phyloP scores from a whole-genome alignment of 345 rosid species.

The Anastatica hierochuntica region DNA sequence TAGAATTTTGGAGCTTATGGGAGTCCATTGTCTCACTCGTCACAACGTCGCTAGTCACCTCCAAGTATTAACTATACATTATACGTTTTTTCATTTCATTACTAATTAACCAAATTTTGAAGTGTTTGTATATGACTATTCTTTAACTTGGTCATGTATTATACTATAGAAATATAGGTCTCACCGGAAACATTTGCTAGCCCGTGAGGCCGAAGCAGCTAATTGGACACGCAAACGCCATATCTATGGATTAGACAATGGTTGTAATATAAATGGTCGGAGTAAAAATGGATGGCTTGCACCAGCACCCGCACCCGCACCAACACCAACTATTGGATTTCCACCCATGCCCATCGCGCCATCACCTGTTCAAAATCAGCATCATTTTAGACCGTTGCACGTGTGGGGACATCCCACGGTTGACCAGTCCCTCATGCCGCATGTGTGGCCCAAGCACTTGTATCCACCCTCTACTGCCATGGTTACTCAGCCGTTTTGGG shows the following conservation, averaged over 20 bases:
- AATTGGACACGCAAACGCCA: constrained; percentile 66
- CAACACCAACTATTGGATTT: constrained; percentile 56
- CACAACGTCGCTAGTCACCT: constrained; percentile 97
- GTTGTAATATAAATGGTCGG: too few relatives aligned
- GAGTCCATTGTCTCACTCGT: constrained; percentile 87
- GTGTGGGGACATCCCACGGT: constrained; percentile 94
- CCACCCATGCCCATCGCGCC: constrained; percentile 26
- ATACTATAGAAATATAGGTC: constrained; percentile 65
- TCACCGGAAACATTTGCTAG: constrained; percentile 72
- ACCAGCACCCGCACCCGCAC: too few relatives aligned
- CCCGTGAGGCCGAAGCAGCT: constrained; percentile 82
- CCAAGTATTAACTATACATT: constrained; percentile 35
- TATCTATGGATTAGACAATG: constrained; percentile 29
- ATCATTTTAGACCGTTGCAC: constrained; percentile 71
- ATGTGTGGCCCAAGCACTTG: constrained; percentile 56
- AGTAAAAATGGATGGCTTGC: too few relatives aligned
- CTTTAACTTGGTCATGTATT: too few relatives aligned
- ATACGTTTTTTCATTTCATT: too few relatives aligned
- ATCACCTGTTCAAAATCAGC: constrained; percentile 8
- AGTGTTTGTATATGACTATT: too few relatives aligned
- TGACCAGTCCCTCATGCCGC: constrained; percentile 18
- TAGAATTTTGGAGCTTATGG: constrained; percentile 84
- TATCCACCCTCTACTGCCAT: constrained; percentile 25
- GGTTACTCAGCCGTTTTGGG: constrained; percentile 20
- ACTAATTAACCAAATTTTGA: too few relatives aligned